Evolutionary conservation across 2,329 filamentous ascomycete species (phyloP).

Genomic region (Canariomyces notabilis): DNA sequence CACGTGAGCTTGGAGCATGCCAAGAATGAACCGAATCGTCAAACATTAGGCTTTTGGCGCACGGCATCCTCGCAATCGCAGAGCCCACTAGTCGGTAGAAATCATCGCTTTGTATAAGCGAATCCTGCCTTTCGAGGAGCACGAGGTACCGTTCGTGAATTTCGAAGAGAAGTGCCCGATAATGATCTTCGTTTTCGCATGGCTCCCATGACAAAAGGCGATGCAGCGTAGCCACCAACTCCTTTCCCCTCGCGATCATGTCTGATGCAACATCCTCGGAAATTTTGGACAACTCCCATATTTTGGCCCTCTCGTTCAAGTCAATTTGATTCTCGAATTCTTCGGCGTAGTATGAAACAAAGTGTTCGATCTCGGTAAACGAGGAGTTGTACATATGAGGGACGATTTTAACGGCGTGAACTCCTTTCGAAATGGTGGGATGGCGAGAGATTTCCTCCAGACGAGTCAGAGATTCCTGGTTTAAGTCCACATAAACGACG

Average conservation of each 20-base stretch:
- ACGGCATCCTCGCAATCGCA: slow-evolving; percentile 10
- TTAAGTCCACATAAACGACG: background rate
- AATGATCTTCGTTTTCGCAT: no score
- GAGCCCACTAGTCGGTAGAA: background rate
- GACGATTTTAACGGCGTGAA: slow-evolving; percentile 5
- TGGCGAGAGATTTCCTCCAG: slow-evolving; percentile 13
- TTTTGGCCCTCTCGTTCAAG: background rate
- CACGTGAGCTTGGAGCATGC: no score
- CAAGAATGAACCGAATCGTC: background rate
- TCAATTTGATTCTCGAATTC: background rate
- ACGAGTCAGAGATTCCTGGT: slow-evolving; percentile 6
- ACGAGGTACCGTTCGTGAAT: slow-evolving; percentile 1
- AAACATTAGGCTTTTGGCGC: background rate
- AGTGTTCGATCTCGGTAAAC: background rate
- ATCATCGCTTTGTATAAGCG: background rate
- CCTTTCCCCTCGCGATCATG: background rate
- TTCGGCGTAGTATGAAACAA: slow-evolving; percentile 2
- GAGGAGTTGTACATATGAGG: slow-evolving; percentile 8
- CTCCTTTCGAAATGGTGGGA: slow-evolving; percentile 12
- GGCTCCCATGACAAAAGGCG: background rate
- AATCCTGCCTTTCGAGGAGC: slow-evolving; percentile 5
- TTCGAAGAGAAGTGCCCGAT: background rate
- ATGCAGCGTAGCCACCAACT: background rate
- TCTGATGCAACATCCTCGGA: background rate
- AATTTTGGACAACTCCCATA: no score